Percentiles rank a stretch among this genome's conserved stretches.
These are phyloP conservation scores for Lizonia empirigonia DNA, from an alignment of 2,329 filamentous ascomycete genomes.

Conservation along the genomic window DNA sequence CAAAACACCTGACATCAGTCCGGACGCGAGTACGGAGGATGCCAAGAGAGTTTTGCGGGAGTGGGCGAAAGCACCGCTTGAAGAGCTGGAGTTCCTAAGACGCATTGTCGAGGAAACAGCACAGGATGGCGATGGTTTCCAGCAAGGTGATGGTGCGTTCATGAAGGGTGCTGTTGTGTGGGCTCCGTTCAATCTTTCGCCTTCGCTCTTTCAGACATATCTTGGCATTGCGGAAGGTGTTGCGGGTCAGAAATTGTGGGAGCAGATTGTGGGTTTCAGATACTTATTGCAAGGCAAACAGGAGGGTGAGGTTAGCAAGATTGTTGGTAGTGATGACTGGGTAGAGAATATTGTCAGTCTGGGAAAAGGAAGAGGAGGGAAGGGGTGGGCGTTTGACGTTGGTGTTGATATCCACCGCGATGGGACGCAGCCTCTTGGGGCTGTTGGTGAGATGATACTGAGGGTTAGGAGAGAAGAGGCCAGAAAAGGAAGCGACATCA, in stretches of 20 bases:
- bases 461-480: conserved; percentile 55
- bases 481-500: conserved; percentile 63
- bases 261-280: conserved; percentile 75
- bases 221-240: conserved; percentile 64
- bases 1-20: conserved; percentile 4
- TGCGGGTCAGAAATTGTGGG: conserved; percentile 67
- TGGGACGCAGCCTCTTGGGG: conserved; percentile 65
- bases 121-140: conserved; percentile 65
- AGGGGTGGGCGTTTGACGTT: conserved; percentile 76
- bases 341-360: conserved; percentile 63
- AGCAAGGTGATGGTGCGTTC: conserved; percentile 54
- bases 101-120: conserved; percentile 68
- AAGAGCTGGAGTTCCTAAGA: conserved; percentile 73
- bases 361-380: conserved; percentile 63
- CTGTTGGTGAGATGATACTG: conserved; percentile 44
- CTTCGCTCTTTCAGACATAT: conserved; percentile 67
- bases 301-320: conserved; percentile 39
- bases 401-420: conserved; percentile 81
- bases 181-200: conserved; percentile 77
- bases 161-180: conserved; percentile 77
- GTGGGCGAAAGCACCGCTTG: conserved; percentile 71
- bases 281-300: conserved; percentile 73
- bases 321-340: conserved; percentile 46
- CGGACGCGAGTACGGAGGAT: conserved; percentile 3
- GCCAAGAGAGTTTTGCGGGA: conserved; percentile 37